A percentile compares a stretch with the other conserved stretches of the same genome.
phyloP scores from a whole-genome alignment of 1,284 basidiomycete species.

The Polyporus tsugae region DNA sequence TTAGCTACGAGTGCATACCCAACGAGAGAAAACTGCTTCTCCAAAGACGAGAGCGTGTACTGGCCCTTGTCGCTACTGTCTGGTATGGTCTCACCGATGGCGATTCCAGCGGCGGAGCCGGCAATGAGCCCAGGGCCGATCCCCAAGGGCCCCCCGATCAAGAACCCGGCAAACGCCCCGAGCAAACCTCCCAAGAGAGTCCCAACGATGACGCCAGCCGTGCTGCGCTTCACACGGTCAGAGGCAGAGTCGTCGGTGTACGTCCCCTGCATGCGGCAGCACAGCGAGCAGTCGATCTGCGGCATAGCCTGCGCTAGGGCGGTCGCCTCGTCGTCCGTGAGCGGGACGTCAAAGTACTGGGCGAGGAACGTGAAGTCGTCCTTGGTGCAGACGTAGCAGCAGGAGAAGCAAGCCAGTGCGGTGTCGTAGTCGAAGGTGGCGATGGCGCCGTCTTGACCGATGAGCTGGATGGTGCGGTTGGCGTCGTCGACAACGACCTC shows the following conservation, averaged over 20 bases:
- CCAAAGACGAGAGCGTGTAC: neutral
- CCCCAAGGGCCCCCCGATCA: neutral
- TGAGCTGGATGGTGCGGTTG: neutral
- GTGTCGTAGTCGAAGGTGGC: constrained; percentile 4
- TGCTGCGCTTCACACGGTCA: neutral
- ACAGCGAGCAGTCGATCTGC: constrained; percentile 5
- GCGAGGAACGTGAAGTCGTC: neutral
- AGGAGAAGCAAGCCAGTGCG: neutral
- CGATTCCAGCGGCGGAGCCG: neutral
- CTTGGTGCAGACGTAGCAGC: constrained; percentile 1
- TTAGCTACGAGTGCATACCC: neutral
- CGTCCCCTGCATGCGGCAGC: constrained; percentile 1
- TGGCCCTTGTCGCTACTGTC: neutral
- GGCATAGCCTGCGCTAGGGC: neutral
- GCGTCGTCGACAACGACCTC: neutral
- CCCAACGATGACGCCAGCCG: neutral
- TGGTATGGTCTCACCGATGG: neutral
- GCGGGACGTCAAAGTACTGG: neutral
- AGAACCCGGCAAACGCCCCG: neutral
- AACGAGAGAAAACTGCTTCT: neutral
- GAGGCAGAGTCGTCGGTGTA: neutral
- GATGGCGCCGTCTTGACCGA: neutral
- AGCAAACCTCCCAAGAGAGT: neutral
- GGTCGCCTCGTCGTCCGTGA: neutral
- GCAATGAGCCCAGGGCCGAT: neutral